phyloP scores from a whole-genome alignment of 2,329 filamentous ascomycete species.

The Thelonectria blattea region DNA sequence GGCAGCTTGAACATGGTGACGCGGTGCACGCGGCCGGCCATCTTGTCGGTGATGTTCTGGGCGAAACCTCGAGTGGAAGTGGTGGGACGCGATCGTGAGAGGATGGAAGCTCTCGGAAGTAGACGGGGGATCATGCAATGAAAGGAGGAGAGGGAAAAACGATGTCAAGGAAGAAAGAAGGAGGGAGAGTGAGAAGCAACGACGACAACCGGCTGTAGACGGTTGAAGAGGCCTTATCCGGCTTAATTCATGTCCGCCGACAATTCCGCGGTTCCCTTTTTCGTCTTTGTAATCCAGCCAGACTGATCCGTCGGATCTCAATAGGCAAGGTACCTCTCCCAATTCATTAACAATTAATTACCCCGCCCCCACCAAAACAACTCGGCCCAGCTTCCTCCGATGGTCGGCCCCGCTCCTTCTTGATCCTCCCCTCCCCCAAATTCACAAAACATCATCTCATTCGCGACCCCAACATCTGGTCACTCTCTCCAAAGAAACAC shows the following conservation, averaged over 20 bases:
- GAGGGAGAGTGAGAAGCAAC: not conserved
- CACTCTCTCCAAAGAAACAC: no score
- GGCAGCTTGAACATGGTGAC: slow-evolving; percentile 62
- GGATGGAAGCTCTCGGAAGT: slow-evolving; percentile 2
- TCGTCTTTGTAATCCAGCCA: slow-evolving; percentile 2
- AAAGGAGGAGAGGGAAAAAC: not conserved
- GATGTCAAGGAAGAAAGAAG: not conserved
- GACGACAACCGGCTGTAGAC: slow-evolving; percentile 5
- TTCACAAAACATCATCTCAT: not conserved
- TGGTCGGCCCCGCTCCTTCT: slow-evolving; percentile 15
- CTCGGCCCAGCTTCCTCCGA: slow-evolving; percentile 1
- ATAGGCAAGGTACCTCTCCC: no score
- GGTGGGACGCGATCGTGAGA: not conserved
- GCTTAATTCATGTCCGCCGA: slow-evolving; percentile 6
- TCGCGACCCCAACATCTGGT: no score
- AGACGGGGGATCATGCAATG: slow-evolving; percentile 26
- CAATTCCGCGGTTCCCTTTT: not conserved
- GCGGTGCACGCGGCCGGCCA: slow-evolving; percentile 54
- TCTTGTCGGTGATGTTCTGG: slow-evolving; percentile 34
- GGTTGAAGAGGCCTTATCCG: slow-evolving; percentile 5
- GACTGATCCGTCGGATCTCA: not conserved
- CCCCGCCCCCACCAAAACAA: slow-evolving; percentile 18
- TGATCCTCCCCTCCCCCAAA: not conserved
- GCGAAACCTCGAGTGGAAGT: slow-evolving; percentile 7
- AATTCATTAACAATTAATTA: not conserved